Evolutionary conservation across 805 yeast genomes (phyloP).

Genomic region (Saturnispora gosingensis): DNA sequence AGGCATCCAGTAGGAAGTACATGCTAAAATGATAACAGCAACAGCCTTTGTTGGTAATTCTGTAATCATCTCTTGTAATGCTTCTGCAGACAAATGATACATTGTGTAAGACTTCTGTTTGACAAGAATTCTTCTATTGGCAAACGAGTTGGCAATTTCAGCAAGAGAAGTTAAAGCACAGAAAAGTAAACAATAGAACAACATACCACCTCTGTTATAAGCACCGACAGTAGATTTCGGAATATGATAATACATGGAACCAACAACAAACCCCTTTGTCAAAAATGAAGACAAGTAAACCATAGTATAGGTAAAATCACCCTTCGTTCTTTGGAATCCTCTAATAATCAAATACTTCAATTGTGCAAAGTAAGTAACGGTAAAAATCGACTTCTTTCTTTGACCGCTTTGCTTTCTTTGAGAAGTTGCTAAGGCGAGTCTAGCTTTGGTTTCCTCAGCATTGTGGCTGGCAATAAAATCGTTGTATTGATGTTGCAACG

Average conservation of each 20-base stretch:
- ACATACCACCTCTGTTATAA: slow-evolving; percentile 51
- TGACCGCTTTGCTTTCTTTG: slow-evolving; percentile 31
- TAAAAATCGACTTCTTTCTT: slow-evolving; percentile 29
- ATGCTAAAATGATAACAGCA: slow-evolving; percentile 40
- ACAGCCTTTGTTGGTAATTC: slow-evolving; percentile 49
- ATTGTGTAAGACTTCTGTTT: slow-evolving; percentile 56
- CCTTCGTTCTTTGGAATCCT: slow-evolving; percentile 49
- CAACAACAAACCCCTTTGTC: slow-evolving; percentile 50
- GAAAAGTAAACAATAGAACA: slow-evolving; percentile 51
- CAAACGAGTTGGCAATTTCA: slow-evolving; percentile 52
- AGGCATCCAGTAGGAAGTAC: slow-evolving; percentile 44
- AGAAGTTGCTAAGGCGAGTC: slow-evolving; percentile 34
- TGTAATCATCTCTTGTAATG: slow-evolving; percentile 49
- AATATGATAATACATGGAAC: slow-evolving; percentile 50
- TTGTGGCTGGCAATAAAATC: slow-evolving; percentile 31
- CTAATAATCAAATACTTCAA: slow-evolving; percentile 43
- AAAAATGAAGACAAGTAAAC: slow-evolving; percentile 46
- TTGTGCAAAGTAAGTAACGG: slow-evolving; percentile 39
- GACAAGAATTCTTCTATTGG: slow-evolving; percentile 51
- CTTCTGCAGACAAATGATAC: slow-evolving; percentile 58
- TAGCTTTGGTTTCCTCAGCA: slow-evolving; percentile 31
- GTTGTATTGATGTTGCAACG: slow-evolving; percentile 29
- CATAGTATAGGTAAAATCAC: slow-evolving; percentile 49
- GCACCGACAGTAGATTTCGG: slow-evolving; percentile 45
- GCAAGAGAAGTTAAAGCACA: slow-evolving; percentile 56